phyloP scores from a whole-genome alignment of 164 flowering plant genomes.

The Vitis rotundifolia region DNA sequence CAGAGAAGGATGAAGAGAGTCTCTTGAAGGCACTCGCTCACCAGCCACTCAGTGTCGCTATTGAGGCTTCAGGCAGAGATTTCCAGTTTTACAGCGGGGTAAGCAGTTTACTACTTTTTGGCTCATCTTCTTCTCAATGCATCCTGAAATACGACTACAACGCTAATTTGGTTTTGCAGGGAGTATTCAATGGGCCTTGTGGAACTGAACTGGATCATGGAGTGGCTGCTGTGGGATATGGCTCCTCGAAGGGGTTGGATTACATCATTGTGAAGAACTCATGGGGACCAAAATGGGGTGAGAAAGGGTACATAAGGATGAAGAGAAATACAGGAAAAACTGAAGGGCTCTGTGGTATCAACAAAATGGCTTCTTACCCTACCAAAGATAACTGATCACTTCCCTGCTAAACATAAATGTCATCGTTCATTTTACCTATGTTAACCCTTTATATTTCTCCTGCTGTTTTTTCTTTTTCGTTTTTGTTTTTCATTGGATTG shows the following conservation, averaged over 20 bases:
- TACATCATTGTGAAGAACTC: constrained; percentile 54
- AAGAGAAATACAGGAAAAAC: constrained; percentile 43
- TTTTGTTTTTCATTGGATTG: neutral
- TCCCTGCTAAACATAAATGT: neutral
- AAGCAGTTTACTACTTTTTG: constrained; percentile 9
- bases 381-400: constrained; percentile 27
- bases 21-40: constrained; percentile 82
- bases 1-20: constrained; percentile 46
- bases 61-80: constrained; percentile 87
- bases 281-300: constrained; percentile 56
- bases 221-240: constrained; percentile 56
- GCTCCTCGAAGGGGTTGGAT: constrained; percentile 28
- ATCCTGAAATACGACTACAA: no score
- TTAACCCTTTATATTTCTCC: neutral
- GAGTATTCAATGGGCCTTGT: constrained; percentile 43
- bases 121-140: neutral
- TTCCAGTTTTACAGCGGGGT: constrained; percentile 96
- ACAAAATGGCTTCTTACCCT: constrained; percentile 47
- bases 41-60: constrained; percentile 91
- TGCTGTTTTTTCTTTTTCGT: neutral
- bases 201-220: constrained; percentile 46
- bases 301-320: constrained; percentile 45
- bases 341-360: constrained; percentile 46
- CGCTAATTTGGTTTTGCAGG: constrained; percentile 20
- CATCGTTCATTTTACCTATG: no score